A percentile compares a stretch with the other conserved stretches of the same genome.
These are phyloP conservation scores for Albugo laibachii DNA, from an alignment of 352 stramenopile genomes.

Conservation along the genomic window DNA sequence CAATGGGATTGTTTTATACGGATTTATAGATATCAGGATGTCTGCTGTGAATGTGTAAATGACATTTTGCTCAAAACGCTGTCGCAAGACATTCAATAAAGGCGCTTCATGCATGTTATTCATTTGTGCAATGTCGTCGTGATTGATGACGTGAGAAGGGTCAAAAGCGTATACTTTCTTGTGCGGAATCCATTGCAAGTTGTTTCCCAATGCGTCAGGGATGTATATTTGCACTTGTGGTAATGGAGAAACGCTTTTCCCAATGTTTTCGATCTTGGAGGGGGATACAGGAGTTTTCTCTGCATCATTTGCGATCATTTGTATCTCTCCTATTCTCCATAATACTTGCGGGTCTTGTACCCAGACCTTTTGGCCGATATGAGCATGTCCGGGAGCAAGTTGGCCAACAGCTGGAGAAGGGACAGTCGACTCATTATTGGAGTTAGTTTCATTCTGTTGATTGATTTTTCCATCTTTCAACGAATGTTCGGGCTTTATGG, in stretches of 20 bases:
- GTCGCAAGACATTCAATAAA: slow-evolving; percentile 52
- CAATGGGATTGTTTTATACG: slow-evolving; percentile 74
- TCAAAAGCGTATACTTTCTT: slow-evolving; percentile 60
- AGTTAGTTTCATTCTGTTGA: no score
- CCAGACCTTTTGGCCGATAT: slow-evolving; percentile 46
- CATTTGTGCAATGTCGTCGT: slow-evolving; percentile 72
- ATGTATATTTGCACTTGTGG: slow-evolving; percentile 29
- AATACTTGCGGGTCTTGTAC: slow-evolving; percentile 50
- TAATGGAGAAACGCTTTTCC: no score
- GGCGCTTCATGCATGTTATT: slow-evolving; percentile 82
- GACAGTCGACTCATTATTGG: no score
- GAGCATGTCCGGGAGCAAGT: slow-evolving; percentile 25
- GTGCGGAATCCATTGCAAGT: slow-evolving; percentile 27
- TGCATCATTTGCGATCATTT: slow-evolving; percentile 9
- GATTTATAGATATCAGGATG: slow-evolving; percentile 68
- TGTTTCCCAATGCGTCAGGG: slow-evolving; percentile 24
- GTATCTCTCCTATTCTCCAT: slow-evolving; percentile 63
- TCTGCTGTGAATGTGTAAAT: slow-evolving; percentile 80
- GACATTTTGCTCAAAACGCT: slow-evolving; percentile 54
- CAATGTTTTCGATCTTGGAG: neutral
- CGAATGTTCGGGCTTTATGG: no score
- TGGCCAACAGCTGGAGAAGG: slow-evolving; percentile 16
- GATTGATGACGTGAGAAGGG: slow-evolving; percentile 63
- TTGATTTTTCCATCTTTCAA: no score
- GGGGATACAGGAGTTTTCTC: slow-evolving; percentile 14